phyloP scores from a whole-genome alignment of 805 yeast genomes.

The Metschnikowia proteae region DNA sequence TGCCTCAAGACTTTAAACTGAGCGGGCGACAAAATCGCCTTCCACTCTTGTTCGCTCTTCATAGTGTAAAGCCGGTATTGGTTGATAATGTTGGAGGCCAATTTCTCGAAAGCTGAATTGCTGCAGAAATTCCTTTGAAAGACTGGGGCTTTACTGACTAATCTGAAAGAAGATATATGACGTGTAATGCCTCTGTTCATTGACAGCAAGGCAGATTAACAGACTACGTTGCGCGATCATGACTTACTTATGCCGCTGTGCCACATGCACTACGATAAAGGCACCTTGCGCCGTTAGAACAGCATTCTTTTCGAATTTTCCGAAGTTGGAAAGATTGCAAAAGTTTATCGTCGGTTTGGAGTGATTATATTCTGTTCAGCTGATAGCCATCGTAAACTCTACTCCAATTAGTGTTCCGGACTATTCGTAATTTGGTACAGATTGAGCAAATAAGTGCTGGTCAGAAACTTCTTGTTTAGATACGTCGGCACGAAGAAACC shows the following conservation, averaged over 20 bases:
- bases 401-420: too few species aligned
- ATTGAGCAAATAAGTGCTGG: too few species aligned
- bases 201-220: conserved; percentile 1
- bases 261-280: conserved; percentile 3
- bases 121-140: not conserved
- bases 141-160: not conserved
- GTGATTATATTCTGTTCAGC: too few species aligned
- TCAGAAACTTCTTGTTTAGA: too few species aligned
- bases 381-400: too few species aligned
- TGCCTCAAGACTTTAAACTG: conserved; percentile 78
- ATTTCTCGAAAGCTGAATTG: not conserved
- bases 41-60: conserved; percentile 64
- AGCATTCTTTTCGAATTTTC: too few species aligned
- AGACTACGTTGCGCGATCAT: not conserved
- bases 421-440: too few species aligned
- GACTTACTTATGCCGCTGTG: not conserved
- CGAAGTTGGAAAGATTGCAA: too few species aligned
- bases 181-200: not conserved
- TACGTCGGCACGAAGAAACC: too few species aligned
- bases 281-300: too few species aligned
- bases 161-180: not conserved
- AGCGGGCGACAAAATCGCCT: conserved; percentile 66
- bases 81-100: not conserved
- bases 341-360: too few species aligned
- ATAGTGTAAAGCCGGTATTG: conserved; percentile 8